Evolutionary conservation across 768 basidiomycete genomes (phyloP), one percentile per base, ranked within the genome.

Genomic region (Erythrobasidium yunnanense): DNA sequence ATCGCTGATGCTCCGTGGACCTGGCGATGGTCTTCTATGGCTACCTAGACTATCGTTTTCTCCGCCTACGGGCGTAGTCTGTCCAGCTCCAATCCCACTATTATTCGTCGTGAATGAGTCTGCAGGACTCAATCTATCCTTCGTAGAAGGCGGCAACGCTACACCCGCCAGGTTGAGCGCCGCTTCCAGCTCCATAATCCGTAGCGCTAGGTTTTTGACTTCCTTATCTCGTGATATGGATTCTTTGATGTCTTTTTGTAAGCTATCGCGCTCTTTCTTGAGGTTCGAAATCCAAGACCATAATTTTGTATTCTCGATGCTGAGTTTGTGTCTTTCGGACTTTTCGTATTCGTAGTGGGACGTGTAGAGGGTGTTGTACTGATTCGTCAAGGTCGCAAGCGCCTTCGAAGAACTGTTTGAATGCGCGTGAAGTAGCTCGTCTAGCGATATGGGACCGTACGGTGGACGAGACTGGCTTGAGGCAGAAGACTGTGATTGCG

Each of bases 1-100:
- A 38, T 63, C 60, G 18, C 45, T 49, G n/a, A 47, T 34, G 33
- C 60, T 63, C 25, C 60, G 27, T 29, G 60, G 60, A 23, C 60
- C 49, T 33, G 47, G 22, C 32, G 42, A 25, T 8, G 60, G 60
- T 30, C 60, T 46, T 18, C 47, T 29, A 15, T 34, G 4, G 7
- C 20, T 22, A 17, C 47, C 33, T 51, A 38, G 38, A 27, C 15
- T 6, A 32, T 25, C 57, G 15, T 25, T 45, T 13, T 51, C 49
- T 51, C 49, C 49, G 22, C 47, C 2, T 22, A 4, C 45, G 38
- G n/a, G 38, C n/a, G n/a, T n/a, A n/a, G n/a, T n/a, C n/a, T n/a
- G n/a, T n/a, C n/a, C n/a, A n/a, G n/a, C n/a, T n/a, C n/a, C n/a
- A n/a, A n/a, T n/a, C n/a, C n/a, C n/a, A n/a, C n/a, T n/a, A n/a